A percentile compares a stretch with the other conserved stretches of the same genome.
phyloP scores from a whole-genome alignment of 805 yeast species.

The Suhomyces kilbournensis region DNA sequence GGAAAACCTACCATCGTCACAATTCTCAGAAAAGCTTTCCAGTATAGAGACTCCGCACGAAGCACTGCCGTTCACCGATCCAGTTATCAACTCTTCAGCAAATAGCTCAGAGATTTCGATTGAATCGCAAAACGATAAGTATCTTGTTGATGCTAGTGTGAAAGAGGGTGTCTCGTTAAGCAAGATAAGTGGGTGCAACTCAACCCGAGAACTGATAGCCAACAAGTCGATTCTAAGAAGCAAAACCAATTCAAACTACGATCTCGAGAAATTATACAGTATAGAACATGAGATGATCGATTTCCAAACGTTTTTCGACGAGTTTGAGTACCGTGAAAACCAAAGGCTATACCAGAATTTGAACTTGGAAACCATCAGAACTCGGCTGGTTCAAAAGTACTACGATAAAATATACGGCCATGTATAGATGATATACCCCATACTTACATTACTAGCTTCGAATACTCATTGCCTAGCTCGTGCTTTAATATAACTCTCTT shows the following conservation, averaged over 20 bases:
- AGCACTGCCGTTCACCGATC: neutral
- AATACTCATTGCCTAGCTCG: slow-evolving; percentile 8
- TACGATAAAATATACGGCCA: neutral
- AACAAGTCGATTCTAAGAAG: slow-evolving; percentile 24
- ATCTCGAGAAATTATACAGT: slow-evolving; percentile 12
- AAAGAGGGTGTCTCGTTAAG: too few relatives aligned
- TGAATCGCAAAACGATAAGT: neutral
- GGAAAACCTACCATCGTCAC: neutral
- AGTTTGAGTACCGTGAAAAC: slow-evolving; percentile 7
- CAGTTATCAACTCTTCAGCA: neutral
- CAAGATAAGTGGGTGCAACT: neutral
- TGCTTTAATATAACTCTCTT: slow-evolving; percentile 24
- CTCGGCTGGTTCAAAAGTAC: slow-evolving; percentile 7
- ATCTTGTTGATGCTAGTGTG: neutral
- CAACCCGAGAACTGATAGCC: neutral
- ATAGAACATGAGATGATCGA: slow-evolving; percentile 7
- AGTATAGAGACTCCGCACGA: neutral
- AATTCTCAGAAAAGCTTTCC: neutral
- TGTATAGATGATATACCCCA: neutral
- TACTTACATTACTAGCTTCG: neutral
- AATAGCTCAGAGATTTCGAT: neutral
- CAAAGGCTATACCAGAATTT: slow-evolving; percentile 4
- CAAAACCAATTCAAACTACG: slow-evolving; percentile 22
- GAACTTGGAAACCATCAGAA: slow-evolving; percentile 2
- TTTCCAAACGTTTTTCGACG: slow-evolving; percentile 5